Percentiles rank a stretch among this genome's conserved stretches.
phyloP scores from a whole-genome alignment of 257 asterid species.

The Hygrophila difformis region DNA sequence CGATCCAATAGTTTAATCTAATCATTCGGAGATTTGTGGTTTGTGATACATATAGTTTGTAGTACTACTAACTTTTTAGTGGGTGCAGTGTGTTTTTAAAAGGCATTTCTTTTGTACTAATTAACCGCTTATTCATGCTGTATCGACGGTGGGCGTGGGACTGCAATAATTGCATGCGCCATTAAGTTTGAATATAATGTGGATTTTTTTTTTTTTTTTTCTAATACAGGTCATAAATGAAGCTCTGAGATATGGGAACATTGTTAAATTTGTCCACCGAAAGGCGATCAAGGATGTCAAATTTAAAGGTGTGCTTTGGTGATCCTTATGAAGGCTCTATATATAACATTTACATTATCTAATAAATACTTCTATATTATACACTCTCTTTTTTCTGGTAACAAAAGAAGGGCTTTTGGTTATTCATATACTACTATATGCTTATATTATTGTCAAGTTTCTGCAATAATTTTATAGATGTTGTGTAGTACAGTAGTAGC shows the following conservation, averaged over 20 bases:
- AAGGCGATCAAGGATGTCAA: conserved; percentile 76
- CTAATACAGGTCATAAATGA: conserved; percentile 65
- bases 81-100: too few species aligned
- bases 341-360: too few species aligned
- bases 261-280: conserved; percentile 87
- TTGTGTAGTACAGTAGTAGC: too few species aligned
- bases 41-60: not conserved
- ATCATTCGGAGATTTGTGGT: conserved; percentile 7
- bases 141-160: too few species aligned
- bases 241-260: conserved; percentile 80
- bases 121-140: not conserved
- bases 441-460: too few species aligned
- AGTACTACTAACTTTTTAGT: too few species aligned
- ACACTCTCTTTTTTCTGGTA: not conserved
- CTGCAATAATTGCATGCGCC: conserved; percentile 14
- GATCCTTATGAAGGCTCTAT: too few species aligned
- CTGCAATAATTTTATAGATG: too few species aligned
- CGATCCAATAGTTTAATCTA: too few species aligned
- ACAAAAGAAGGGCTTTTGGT: not conserved
- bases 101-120: too few species aligned
- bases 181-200: conserved; percentile 11
- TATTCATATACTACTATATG: not conserved
- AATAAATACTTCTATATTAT: too few species aligned
- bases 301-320: conserved; percentile 65
- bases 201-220: conserved; percentile 21